These are phyloP conservation scores for Chytriomyces hyalinus DNA, from an alignment of 192 early-diverging fungal genomes.

Conservation along the genomic window DNA sequence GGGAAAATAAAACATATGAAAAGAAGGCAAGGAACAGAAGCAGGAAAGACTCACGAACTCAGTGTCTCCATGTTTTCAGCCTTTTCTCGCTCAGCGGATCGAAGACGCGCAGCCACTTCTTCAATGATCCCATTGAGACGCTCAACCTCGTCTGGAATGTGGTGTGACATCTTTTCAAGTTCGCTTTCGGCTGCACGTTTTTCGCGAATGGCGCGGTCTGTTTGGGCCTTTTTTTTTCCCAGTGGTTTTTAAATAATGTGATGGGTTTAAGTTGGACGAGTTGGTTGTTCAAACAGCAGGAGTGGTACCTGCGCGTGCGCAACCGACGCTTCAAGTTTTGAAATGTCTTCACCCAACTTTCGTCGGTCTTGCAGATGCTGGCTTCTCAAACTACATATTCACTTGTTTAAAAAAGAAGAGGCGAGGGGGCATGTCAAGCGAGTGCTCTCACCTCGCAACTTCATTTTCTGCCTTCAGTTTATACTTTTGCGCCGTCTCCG, in stretches of 20 bases:
- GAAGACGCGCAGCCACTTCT: constrained; percentile 47
- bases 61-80: constrained; percentile 39
- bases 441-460: constrained; percentile 33
- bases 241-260: not conserved
- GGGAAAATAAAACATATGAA: not conserved
- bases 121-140: constrained; percentile 49
- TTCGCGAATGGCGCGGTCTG: constrained; percentile 57
- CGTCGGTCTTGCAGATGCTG: constrained; percentile 42
- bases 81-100: constrained; percentile 45
- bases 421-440: not conserved
- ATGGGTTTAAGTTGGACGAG: constrained; percentile 19
- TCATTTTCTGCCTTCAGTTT: constrained; percentile 47
- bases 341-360: constrained; percentile 43
- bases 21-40: not conserved
- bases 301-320: constrained; percentile 36
- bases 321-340: constrained; percentile 40
- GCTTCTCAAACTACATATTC: constrained; percentile 37
- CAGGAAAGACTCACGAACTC: constrained; percentile 33
- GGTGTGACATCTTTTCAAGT: constrained; percentile 50
- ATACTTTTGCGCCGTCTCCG: constrained; percentile 39
- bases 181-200: constrained; percentile 57
- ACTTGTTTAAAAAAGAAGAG: not conserved
- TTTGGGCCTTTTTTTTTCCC: constrained; percentile 31
- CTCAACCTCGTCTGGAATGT: constrained; percentile 55
- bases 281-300: not conserved